A percentile compares a stretch with the other conserved stretches of the same genome.
Conservation (phyloP, 306 rosid genomes). For the Lagenaria siceraria region DNA sequence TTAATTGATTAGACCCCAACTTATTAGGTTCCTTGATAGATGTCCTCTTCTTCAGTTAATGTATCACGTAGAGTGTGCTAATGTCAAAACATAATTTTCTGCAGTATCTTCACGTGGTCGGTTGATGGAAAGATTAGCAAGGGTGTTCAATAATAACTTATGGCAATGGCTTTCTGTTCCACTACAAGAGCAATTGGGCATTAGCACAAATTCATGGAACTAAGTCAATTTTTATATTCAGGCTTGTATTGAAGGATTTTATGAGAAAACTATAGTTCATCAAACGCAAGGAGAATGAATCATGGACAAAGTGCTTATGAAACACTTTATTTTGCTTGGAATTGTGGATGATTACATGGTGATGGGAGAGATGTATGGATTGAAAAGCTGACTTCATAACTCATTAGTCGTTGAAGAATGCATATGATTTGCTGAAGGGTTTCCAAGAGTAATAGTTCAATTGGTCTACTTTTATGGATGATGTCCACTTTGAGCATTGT, state of each 20-base stretch:
- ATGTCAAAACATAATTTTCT: slow-evolving; percentile 33
- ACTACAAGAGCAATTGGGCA: slow-evolving; percentile 24
- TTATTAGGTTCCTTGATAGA: slow-evolving; percentile 7
- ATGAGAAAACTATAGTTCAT: slow-evolving; percentile 15
- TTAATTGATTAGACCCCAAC: slow-evolving; percentile 2
- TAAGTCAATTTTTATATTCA: slow-evolving; percentile 11
- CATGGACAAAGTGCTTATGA: not conserved
- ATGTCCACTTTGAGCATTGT: not conserved
- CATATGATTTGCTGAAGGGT: not conserved
- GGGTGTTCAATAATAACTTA: slow-evolving; percentile 24
- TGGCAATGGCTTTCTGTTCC: slow-evolving; percentile 25
- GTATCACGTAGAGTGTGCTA: slow-evolving; percentile 29
- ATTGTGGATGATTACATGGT: not conserved
- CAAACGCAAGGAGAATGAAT: slow-evolving; percentile 9
- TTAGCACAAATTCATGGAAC: slow-evolving; percentile 20
- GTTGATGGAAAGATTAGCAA: slow-evolving; percentile 37
- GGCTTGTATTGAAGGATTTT: slow-evolving; percentile 18
- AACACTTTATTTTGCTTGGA: not conserved
- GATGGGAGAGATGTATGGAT: not conserved
- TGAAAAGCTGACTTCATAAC: not conserved
- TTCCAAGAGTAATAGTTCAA: not conserved
- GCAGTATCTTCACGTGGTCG: slow-evolving; percentile 38
- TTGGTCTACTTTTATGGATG: not conserved
- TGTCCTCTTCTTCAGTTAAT: slow-evolving; percentile 8
- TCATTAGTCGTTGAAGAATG: not conserved